Percentiles rank a stretch among this genome's conserved stretches.
Evolutionary conservation across 441 rosid species (phyloP).

Genomic region (Aquilaria agallochum): DNA sequence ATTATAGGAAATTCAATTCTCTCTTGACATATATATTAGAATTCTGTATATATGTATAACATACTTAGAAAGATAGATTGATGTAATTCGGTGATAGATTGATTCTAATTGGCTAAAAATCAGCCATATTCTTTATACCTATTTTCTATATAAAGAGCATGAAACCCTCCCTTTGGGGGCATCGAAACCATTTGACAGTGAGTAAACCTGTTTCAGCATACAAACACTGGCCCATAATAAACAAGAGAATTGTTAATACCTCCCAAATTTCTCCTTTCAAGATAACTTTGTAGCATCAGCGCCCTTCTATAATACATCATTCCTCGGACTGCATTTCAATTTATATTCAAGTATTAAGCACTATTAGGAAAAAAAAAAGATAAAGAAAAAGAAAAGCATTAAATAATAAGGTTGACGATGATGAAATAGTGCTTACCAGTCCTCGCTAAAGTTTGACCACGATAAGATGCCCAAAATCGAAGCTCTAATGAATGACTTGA

Average conservation of each 20-base stretch:
- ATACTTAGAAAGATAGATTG: too few species aligned
- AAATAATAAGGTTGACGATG: conserved; percentile 6
- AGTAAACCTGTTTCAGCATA: too few species aligned
- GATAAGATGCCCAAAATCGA: conserved; percentile 96
- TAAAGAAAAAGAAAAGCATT: conserved; percentile 5
- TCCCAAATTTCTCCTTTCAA: conserved; percentile 75
- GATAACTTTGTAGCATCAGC: conserved; percentile 88
- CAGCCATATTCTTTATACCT: too few species aligned
- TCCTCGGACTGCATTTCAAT: conserved; percentile 78
- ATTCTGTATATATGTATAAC: too few species aligned
- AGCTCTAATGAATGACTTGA: conserved; percentile 86
- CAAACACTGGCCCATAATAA: conserved; percentile 5
- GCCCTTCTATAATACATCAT: conserved; percentile 99
- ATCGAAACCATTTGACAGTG: too few species aligned
- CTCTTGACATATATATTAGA: too few species aligned
- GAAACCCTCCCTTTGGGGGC: too few species aligned
- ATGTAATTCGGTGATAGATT: too few species aligned
- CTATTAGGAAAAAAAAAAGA: too few species aligned
- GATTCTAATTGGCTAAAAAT: too few species aligned
- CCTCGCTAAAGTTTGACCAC: conserved; percentile 96
- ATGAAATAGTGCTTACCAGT: conserved; percentile 57
- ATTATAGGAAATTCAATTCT: too few species aligned
- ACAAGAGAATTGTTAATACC: conserved; percentile 36
- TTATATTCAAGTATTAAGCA: conserved; percentile 10
- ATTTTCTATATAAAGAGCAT: too few species aligned